Evolutionary conservation across 2,329 filamentous ascomycete genomes (phyloP), one percentile per base, ranked within the genome.

Genomic region (Apiospora saccharicola): DNA sequence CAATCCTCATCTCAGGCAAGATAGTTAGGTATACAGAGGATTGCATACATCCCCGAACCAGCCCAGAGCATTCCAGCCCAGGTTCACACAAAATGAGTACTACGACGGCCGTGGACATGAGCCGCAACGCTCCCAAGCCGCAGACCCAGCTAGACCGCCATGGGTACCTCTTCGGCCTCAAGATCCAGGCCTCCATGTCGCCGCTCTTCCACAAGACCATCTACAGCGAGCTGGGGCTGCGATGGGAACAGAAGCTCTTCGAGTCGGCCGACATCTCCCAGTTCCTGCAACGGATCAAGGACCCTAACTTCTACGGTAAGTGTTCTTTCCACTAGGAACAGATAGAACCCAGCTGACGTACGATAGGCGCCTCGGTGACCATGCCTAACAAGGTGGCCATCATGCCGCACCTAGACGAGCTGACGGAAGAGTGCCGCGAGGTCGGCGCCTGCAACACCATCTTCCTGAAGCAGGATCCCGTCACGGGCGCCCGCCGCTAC

Each of bases 371-470:
- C 30, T 90, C 92, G 4, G 90, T 96, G 49, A 96, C 93, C 26
- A 96, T 96, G 93, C 94, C 94, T 0, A 91, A 94, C 85, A 96
- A 96, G 82, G 89, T 96, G 37, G 86, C 90, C 76, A 94, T 96
- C 79, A 89, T 95, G 73, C 86, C 89, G 0, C 86, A 94, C 76
- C 87, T 96, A 12, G 93, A 96, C 78, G 89, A 91, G 71, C 84
- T 95, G 49, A 94, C 93, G 8, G 87, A 90, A 30, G 92, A 95
- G 82, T 93, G 90, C 76, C 87, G 88, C 69, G 90, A 91, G 47
- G 91, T 95, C 30, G 93, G 93, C 68, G 93, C 93, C 69, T 92
- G 92, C 82, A 96, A 96, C 85, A 96, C 93, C 0, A 87, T 96
- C 70, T 95, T 92, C 83, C 80, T 93, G 67, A 85, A 88, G 30